Percentiles rank a stretch among this genome's conserved stretches.
Conservation (phyloP, 371 early-diverging fungal species). For the Syncephalis fuscata region DNA sequence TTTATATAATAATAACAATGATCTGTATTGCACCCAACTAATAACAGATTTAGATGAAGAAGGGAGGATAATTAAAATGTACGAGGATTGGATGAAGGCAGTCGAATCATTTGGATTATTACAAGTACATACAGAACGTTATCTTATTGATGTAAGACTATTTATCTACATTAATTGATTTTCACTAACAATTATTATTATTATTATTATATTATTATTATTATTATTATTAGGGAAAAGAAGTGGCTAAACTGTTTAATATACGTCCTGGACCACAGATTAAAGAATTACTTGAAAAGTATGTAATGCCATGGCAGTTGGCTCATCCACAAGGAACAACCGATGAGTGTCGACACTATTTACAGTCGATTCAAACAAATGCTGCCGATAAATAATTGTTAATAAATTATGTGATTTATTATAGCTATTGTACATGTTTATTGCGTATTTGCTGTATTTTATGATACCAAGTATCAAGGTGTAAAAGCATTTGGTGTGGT, state of each 20-base stretch:
- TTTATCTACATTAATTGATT: too few relatives aligned
- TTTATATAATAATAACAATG: too few relatives aligned
- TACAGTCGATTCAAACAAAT: too few relatives aligned
- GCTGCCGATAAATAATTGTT: too few relatives aligned
- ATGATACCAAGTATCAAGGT: too few relatives aligned
- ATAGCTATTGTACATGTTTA: too few relatives aligned
- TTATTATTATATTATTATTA: constrained; percentile 3
- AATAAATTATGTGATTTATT: too few relatives aligned
- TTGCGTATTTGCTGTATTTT: too few relatives aligned
- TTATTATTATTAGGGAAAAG: constrained; percentile 31
- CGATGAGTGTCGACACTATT: constrained; percentile 30
- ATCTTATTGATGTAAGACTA: constrained; percentile 35
- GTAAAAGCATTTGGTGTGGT: too few relatives aligned
- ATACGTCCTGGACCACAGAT: constrained; percentile 48
- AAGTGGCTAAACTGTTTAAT: constrained; percentile 28
- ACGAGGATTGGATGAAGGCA: constrained; percentile 15
- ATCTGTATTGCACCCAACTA: too few relatives aligned
- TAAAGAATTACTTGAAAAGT: constrained; percentile 20
- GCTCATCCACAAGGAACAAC: constrained; percentile 35
- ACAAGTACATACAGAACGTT: constrained; percentile 36
- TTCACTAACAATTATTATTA: not conserved
- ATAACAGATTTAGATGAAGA: too few relatives aligned
- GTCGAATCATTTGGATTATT: constrained; percentile 23
- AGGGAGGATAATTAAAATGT: constrained; percentile 9
- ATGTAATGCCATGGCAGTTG: constrained; percentile 61